Conservation (phyloP, 345 rosid genomes). For the Eucalyptus urophylla region DNA sequence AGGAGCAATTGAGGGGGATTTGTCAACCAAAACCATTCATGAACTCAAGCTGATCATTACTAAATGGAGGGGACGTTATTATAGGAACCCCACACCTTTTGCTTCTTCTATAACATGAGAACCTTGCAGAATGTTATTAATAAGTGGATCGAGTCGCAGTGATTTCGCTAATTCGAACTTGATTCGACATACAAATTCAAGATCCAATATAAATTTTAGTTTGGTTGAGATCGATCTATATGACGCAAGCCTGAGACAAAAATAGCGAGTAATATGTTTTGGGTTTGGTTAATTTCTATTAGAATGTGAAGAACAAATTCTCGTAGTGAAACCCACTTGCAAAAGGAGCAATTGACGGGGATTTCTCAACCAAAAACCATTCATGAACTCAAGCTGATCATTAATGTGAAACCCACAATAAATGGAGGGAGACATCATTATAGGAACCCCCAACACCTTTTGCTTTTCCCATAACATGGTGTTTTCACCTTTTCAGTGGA, state of each 20-base stretch:
- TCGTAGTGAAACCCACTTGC: background rate
- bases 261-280: no score
- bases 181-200: background rate
- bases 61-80: background rate
- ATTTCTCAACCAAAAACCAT: background rate
- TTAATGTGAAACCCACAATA: background rate
- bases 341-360: background rate
- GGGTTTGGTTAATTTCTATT: background rate
- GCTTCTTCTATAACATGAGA: background rate
- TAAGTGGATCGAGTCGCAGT: fast-evolving
- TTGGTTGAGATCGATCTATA: background rate
- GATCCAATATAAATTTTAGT: background rate
- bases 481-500: background rate
- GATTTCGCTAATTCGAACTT: no score
- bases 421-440: background rate
- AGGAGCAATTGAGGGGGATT: background rate
- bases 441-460: background rate
- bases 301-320: background rate
- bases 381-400: background rate
- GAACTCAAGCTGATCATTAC: background rate
- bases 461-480: background rate
- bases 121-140: no score
- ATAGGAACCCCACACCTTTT: background rate
- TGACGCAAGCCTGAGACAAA: background rate
- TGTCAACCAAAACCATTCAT: background rate